These are phyloP conservation scores for Nicotiana knightiana DNA, from an alignment of 257 asterid species.

Conservation along the genomic window DNA sequence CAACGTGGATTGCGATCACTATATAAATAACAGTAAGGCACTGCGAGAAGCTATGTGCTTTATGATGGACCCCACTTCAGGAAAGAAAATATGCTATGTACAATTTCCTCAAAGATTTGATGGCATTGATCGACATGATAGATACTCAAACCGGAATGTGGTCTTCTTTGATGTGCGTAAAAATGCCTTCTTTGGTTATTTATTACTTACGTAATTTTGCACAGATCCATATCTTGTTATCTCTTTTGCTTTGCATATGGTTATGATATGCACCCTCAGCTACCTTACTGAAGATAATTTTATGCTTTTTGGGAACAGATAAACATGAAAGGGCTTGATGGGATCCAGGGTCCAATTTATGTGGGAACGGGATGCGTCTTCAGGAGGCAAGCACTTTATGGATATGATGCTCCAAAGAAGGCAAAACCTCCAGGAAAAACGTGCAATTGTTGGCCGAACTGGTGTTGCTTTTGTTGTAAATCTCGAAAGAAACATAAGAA, in stretches of 20 bases:
- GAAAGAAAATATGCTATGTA: constrained; percentile 67
- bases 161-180: constrained; percentile 61
- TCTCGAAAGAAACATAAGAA: constrained; percentile 37
- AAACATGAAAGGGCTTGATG: constrained; percentile 72
- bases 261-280: neutral
- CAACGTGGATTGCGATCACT: constrained; percentile 68
- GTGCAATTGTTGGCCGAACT: constrained; percentile 53
- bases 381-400: constrained; percentile 65
- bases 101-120: constrained; percentile 75
- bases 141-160: constrained; percentile 60
- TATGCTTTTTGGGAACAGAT: constrained; percentile 34
- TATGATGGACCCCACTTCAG: constrained; percentile 68
- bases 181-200: neutral
- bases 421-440: constrained; percentile 46
- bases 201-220: neutral
- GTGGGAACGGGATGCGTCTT: constrained; percentile 75
- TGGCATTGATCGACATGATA: constrained; percentile 56
- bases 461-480: constrained; percentile 46
- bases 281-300: neutral
- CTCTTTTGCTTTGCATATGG: neutral
- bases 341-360: constrained; percentile 72
- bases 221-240: neutral
- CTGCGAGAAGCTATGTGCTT: constrained; percentile 70
- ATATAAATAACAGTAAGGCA: constrained; percentile 61
- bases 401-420: constrained; percentile 61